Base-by-base conservation (phyloP, 2,329 filamentous ascomycete genomes). In the Fusarium temperatum region DNA sequence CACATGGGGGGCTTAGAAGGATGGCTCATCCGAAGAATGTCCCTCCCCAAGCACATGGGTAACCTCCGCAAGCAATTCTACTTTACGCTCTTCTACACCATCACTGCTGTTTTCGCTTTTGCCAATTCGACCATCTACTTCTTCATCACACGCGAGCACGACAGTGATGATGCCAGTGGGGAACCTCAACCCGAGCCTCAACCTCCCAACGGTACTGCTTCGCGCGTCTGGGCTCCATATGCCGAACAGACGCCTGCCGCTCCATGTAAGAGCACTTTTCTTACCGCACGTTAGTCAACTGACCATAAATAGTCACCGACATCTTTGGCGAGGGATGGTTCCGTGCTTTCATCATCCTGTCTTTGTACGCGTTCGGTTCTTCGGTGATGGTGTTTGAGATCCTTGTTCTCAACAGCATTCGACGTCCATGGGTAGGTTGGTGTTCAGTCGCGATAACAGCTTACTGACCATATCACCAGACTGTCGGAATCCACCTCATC, bases 41-140 rank as follows among this genome's bases (percentile, higher is more conserved):
- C 87, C 5, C 83, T 88, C 15, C 85, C 87, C 4, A 78, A 79
- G 50, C 82, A 85, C 67, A 82, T 84, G 70, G 78, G 77, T 13
- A 83, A 77, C 57, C 82, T 82, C n/a, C 80, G 82, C 42, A 83
- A 84, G 44, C 84, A 84, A 32, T 85, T 85, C 73, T 81, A 82
- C 74, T 88, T 88, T 74, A 87, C 85, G 63, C 66, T 89, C 77
- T 88, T 87, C 77, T 88, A 88, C 78, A 85, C 84, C 2, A 73
- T 82, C 17, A 80, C 83, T 3, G 83, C 84, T 24, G 84, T 87
- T 28, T 87, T 86, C 61, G 76, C 82, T 26, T 85, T 88, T 65
- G 83, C 87, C 80, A 88, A 88, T 73, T 85, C 85, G 18, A 79
- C 84, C 63, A 81, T 87, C 35, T 89, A 87, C 81, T 89, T 86